These are phyloP conservation scores for Pinus taeda DNA, from an alignment of 75 land plant genomes.

Conservation along the genomic window DNA sequence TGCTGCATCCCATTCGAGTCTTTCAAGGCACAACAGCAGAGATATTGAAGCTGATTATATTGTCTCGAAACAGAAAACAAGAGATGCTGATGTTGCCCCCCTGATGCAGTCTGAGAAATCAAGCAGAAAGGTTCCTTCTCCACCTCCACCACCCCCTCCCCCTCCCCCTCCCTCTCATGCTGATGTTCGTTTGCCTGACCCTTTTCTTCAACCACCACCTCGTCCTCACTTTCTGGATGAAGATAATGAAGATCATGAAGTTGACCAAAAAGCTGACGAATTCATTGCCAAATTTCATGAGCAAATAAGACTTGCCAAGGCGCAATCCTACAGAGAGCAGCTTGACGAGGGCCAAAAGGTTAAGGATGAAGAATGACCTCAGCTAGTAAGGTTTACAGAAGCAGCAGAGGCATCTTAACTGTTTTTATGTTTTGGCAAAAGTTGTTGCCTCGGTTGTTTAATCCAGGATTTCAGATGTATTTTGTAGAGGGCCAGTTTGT, in stretches of 20 bases:
- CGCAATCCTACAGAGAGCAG: conserved; percentile 25
- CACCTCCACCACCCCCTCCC: conserved; percentile 41
- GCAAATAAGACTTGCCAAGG: conserved; percentile 53
- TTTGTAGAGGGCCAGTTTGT: too few relatives aligned
- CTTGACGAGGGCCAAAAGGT: neutral
- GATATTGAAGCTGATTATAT: neutral
- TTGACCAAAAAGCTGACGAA: conserved; percentile 63
- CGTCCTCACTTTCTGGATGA: neutral
- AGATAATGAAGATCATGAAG: conserved; percentile 17
- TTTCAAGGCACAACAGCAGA: neutral
- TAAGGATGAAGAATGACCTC: too few relatives aligned
- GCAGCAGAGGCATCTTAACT: too few relatives aligned
- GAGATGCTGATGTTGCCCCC: neutral
- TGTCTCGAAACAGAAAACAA: neutral
- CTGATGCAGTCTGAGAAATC: neutral
- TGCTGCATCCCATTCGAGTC: neutral
- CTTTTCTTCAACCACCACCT: conserved; percentile 2
- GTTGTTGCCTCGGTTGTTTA: too few relatives aligned
- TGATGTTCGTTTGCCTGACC: neutral
- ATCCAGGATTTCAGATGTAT: too few relatives aligned
- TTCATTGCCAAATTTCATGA: conserved; percentile 61
- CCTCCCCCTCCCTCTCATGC: conserved; percentile 21
- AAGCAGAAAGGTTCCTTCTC: conserved; percentile 7
- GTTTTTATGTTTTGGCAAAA: too few relatives aligned
- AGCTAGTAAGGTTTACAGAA: too few relatives aligned